phyloP scores from a whole-genome alignment of 202 grass and related monocot species.

The Miscanthus sacchariflorus region DNA sequence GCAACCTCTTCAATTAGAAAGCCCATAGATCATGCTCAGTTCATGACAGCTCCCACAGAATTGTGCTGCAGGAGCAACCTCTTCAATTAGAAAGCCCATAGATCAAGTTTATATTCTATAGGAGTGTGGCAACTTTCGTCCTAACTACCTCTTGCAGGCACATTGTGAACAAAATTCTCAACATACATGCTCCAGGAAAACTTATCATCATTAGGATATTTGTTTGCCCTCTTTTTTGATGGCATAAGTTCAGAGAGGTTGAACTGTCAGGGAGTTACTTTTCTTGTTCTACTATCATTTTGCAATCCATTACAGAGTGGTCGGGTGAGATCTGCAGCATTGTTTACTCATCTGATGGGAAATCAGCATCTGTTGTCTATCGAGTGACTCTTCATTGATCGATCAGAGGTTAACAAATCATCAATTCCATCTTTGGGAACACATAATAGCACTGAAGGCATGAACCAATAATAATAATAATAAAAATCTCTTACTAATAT shows the following conservation, averaged over 20 bases:
- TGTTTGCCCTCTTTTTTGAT: not conserved
- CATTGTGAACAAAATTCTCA: conserved; percentile 88
- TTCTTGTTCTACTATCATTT: conserved; percentile 29
- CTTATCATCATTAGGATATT: not conserved
- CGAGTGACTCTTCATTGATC: conserved; percentile 73
- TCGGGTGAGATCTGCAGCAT: conserved; percentile 88
- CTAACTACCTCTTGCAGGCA: conserved; percentile 68
- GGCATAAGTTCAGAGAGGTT: conserved; percentile 6
- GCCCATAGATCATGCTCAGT: not conserved
- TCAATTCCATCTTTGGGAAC: not conserved
- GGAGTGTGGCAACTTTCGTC: not conserved
- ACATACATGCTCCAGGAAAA: conserved; percentile 78
- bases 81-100: conserved; percentile 5
- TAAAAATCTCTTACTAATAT: not conserved
- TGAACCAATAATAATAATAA: conserved; percentile 3
- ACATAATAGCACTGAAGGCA: not conserved
- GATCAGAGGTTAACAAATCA: not conserved
- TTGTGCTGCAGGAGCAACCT: conserved; percentile 6
- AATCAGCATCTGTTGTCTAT: conserved; percentile 87
- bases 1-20: conserved; percentile 10
- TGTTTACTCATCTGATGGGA: conserved; percentile 80
- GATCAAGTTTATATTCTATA: not conserved
- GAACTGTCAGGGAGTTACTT: conserved; percentile 30
- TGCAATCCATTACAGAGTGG: conserved; percentile 71
- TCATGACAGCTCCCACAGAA: not conserved